These are phyloP conservation scores for Aspergillus japonicus DNA, from an alignment of 2,329 filamentous ascomycete genomes.

Conservation along the genomic window DNA sequence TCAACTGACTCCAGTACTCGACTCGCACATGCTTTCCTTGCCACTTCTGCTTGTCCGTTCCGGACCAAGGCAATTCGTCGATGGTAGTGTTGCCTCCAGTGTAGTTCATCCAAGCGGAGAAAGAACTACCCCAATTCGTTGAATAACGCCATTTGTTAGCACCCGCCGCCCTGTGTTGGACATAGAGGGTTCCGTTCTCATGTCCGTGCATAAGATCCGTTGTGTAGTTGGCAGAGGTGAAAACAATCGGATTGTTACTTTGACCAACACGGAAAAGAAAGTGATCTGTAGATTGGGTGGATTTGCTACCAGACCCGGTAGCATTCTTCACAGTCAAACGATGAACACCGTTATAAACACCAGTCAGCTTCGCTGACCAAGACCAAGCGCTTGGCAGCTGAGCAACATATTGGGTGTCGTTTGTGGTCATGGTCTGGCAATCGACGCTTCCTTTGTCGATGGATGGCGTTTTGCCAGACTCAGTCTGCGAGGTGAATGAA, in stretches of 20 bases:
- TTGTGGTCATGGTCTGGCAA: constrained; percentile 45
- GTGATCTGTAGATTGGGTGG: constrained; percentile 57
- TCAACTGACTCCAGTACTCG: constrained; percentile 61
- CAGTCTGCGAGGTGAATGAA: constrained; percentile 54
- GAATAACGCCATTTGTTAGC: constrained; percentile 64
- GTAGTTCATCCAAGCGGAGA: constrained; percentile 60
- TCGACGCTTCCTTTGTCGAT: constrained; percentile 47
- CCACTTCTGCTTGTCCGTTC: constrained; percentile 60
- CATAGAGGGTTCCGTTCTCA: constrained; percentile 44
- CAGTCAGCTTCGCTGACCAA: constrained; percentile 53
- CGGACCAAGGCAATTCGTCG: constrained; percentile 54
- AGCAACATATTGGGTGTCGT: constrained; percentile 45
- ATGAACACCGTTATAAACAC: constrained; percentile 62
- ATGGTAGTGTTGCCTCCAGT: constrained; percentile 52
- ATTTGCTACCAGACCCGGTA: constrained; percentile 43
- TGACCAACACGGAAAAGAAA: constrained; percentile 63
- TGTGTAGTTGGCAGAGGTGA: constrained; percentile 61
- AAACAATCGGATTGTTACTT: constrained; percentile 59
- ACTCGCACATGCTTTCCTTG: constrained; percentile 61
- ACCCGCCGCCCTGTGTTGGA: constrained; percentile 61
- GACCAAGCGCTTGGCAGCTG: constrained; percentile 56
- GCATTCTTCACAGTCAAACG: constrained; percentile 58
- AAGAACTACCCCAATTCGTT: constrained; percentile 60
- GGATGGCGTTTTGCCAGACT: constrained; percentile 43
- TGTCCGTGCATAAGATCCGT: constrained; percentile 50